A percentile compares a stretch with the other conserved stretches of the same genome.
Conservation (phyloP, 345 rosid genomes). For the Turnera subulata region DNA sequence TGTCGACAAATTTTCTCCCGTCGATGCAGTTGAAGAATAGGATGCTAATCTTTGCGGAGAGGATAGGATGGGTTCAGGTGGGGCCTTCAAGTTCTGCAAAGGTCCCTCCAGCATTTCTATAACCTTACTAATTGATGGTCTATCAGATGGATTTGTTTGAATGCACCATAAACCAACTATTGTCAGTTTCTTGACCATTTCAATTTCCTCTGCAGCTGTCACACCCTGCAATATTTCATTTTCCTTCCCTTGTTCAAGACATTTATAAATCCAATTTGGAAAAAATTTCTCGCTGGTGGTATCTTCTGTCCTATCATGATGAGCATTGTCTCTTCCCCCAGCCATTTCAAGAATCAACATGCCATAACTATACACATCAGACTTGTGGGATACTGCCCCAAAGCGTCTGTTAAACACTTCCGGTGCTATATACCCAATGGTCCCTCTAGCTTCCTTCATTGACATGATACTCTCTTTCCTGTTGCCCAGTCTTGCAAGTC, state of each 20-base stretch:
- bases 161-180: conserved; percentile 28
- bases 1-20: not conserved
- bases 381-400: conserved; percentile 4
- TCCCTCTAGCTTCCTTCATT: conserved; percentile 4
- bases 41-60: not conserved
- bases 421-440: conserved; percentile 15
- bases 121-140: conserved; percentile 29
- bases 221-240: not conserved
- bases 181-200: not conserved
- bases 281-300: not conserved
- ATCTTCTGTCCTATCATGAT: not conserved
- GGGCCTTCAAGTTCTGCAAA: conserved; percentile 19
- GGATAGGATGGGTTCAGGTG: conserved; percentile 26
- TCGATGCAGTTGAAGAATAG: not conserved
- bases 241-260: not conserved
- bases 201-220: not conserved
- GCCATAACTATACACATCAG: too few species aligned
- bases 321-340: not conserved
- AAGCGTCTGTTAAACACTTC: conserved; percentile 8
- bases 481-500: not conserved
- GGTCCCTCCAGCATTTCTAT: conserved; percentile 34
- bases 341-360: conserved; percentile 12
- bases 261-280: conserved; percentile 2
- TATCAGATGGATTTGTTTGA: conserved; percentile 23
- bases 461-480: conserved; percentile 2